These are phyloP conservation scores for Mortierella claussenii DNA, from an alignment of 192 early-diverging fungal genomes.

Conservation along the genomic window DNA sequence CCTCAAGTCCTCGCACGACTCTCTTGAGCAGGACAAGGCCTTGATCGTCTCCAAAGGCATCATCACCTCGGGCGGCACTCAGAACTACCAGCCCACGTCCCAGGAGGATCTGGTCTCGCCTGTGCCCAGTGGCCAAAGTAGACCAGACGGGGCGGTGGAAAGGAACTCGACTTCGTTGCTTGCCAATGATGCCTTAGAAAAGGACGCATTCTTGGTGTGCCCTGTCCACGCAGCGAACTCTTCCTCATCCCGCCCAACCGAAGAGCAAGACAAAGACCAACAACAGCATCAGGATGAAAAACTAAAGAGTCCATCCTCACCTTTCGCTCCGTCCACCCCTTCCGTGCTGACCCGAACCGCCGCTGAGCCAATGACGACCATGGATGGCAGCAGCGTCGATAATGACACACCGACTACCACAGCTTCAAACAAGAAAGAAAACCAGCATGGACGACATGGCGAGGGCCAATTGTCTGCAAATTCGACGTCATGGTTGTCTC, in stretches of 20 bases:
- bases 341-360: neutral
- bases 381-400: neutral
- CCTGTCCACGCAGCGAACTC: conserved; percentile 3
- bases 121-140: neutral
- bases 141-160: neutral
- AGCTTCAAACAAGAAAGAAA: too few species aligned
- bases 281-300: too few species aligned
- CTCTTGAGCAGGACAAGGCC: conserved; percentile 24
- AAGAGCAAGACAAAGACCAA: conserved; percentile 5
- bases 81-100: neutral
- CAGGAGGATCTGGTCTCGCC: conserved; percentile 18
- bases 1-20: conserved; percentile 35
- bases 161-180: conserved; percentile 1
- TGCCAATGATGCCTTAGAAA: neutral
- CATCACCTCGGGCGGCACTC: conserved; percentile 28
- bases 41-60: conserved; percentile 34
- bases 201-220: neutral
- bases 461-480: neutral
- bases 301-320: too few species aligned
- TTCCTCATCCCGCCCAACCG: neutral
- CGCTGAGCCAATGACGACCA: neutral
- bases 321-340: too few species aligned
- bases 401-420: too few species aligned
- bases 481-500: conserved; percentile 27
- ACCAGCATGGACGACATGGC: too few species aligned